phyloP scores from a whole-genome alignment of 306 rosid genomes.

The Citrullus mucosospermus region DNA sequence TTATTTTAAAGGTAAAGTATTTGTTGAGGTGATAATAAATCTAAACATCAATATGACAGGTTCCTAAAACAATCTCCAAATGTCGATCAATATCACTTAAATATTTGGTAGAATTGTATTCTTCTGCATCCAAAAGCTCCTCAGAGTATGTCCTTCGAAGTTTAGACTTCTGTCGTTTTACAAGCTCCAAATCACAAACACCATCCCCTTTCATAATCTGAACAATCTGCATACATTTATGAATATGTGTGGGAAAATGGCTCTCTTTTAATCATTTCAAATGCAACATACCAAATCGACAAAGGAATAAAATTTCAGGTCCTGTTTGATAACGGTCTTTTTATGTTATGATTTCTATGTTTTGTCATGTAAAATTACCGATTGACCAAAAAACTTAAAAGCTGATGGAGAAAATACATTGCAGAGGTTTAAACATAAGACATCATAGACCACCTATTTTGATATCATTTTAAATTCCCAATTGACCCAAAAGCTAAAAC shows the following conservation, averaged over 20 bases:
- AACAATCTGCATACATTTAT: conserved; percentile 34
- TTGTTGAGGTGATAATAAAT: background rate
- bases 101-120: conserved; percentile 65
- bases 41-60: conserved; percentile 5
- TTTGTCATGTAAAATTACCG: too few species aligned
- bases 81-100: conserved; percentile 39
- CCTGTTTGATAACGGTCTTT: too few species aligned
- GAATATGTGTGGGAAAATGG: background rate
- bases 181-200: conserved; percentile 11
- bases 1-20: background rate
- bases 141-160: conserved; percentile 61
- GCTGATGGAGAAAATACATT: too few species aligned
- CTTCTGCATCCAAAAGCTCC: conserved; percentile 77
- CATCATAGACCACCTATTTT: too few species aligned
- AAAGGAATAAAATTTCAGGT: too few species aligned
- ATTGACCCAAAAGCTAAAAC: too few species aligned
- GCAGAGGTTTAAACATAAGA: too few species aligned
- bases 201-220: conserved; percentile 45
- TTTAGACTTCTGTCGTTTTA: conserved; percentile 34
- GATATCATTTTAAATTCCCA: too few species aligned
- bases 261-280: background rate
- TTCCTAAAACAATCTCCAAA: conserved; percentile 40
- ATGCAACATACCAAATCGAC: background rate
- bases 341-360: too few species aligned
- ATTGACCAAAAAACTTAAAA: too few species aligned